These are phyloP conservation scores for Cystobasidium ongulense DNA, from an alignment of 768 basidiomycete genomes.

Conservation along the genomic window DNA sequence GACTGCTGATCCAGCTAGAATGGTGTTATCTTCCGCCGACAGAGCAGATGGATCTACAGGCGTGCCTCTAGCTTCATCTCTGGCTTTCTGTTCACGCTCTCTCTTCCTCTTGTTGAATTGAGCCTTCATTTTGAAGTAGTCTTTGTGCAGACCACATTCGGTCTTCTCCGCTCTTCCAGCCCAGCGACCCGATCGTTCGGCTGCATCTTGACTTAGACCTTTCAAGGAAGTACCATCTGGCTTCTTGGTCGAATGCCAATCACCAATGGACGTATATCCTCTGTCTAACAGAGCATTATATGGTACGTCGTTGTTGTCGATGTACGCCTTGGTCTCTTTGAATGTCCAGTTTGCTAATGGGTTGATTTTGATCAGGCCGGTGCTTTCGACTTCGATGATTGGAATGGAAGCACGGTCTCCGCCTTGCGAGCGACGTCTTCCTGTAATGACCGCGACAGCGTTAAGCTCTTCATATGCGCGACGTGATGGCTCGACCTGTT, in stretches of 20 bases:
- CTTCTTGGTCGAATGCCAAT: conserved; percentile 84
- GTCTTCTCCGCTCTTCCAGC: conserved; percentile 71
- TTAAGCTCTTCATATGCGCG: conserved; percentile 71
- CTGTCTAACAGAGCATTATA: conserved; percentile 76
- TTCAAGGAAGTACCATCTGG: conserved; percentile 48
- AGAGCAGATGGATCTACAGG: not conserved
- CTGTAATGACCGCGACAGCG: conserved; percentile 86
- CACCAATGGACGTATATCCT: conserved; percentile 91
- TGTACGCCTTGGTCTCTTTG: conserved; percentile 70
- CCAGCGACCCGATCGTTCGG: conserved; percentile 87
- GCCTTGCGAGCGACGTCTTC: conserved; percentile 85
- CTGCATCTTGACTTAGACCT: conserved; percentile 59
- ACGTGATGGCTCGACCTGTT: conserved; percentile 81
- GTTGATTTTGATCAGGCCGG: conserved; percentile 86
- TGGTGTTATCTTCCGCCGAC: not conserved
- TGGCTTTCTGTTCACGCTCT: conserved; percentile 41
- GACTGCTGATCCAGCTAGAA: not conserved
- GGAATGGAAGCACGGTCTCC: conserved; percentile 72
- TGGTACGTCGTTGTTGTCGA: conserved; percentile 71
- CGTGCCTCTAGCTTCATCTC: conserved; percentile 40
- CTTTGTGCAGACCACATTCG: conserved; percentile 89
- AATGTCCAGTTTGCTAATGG: conserved; percentile 86
- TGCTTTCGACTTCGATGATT: conserved; percentile 81
- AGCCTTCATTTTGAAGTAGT: conserved; percentile 51
- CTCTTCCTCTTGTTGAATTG: conserved; percentile 45